These are phyloP conservation scores for Paraconiothyrium sp. DNA, from an alignment of 2,329 filamentous ascomycete species.

Conservation along the genomic window DNA sequence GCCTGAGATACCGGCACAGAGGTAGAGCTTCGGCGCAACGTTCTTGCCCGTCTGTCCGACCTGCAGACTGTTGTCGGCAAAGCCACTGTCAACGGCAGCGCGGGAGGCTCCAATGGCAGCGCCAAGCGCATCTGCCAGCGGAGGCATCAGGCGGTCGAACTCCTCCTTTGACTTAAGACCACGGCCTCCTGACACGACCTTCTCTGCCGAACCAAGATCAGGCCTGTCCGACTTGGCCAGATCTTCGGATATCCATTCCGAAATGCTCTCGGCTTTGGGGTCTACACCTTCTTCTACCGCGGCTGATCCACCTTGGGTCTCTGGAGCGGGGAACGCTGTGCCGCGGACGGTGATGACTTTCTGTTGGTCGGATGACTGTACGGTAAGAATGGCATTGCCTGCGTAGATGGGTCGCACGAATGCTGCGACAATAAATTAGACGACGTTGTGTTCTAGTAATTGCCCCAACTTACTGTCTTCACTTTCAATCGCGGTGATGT, in stretches of 20 bases:
- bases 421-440: slow-evolving; percentile 54
- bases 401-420: slow-evolving; percentile 98
- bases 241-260: slow-evolving; percentile 94
- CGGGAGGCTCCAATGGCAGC: slow-evolving; percentile 96
- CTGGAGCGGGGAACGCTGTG: slow-evolving; percentile 84
- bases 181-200: slow-evolving; percentile 91
- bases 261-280: slow-evolving; percentile 75
- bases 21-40: slow-evolving; percentile 92
- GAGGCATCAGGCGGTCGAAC: slow-evolving; percentile 91
- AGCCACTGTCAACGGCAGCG: slow-evolving; percentile 95
- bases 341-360: slow-evolving; percentile 94
- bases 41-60: slow-evolving; percentile 99
- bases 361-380: slow-evolving; percentile 84
- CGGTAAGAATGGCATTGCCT: slow-evolving; percentile 95
- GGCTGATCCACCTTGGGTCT: slow-evolving; percentile 76
- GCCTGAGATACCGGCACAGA: slow-evolving; percentile 94
- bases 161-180: slow-evolving; percentile 98
- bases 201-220: slow-evolving; percentile 87
- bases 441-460: background rate
- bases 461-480: slow-evolving; percentile 74
- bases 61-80: slow-evolving; percentile 97
- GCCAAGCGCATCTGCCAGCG: slow-evolving; percentile 89
- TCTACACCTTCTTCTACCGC: slow-evolving; percentile 83
- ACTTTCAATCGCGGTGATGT: slow-evolving; percentile 85
- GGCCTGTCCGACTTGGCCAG: slow-evolving; percentile 93